Conservation (phyloP, 139 green algal species). For the Picochlorum sp. region DNA sequence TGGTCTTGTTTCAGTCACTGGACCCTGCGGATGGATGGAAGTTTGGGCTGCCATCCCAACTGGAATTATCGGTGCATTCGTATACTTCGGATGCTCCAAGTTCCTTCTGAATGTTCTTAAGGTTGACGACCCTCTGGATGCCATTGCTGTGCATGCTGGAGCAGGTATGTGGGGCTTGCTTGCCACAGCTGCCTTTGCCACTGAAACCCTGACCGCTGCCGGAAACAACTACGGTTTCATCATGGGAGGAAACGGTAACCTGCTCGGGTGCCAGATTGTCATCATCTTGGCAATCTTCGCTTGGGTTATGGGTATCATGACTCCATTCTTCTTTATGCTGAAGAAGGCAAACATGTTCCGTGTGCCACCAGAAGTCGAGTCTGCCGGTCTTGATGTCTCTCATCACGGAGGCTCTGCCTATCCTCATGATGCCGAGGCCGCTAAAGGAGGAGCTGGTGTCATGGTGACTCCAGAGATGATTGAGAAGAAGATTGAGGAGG, state of each 20-base stretch:
- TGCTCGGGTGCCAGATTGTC: conserved; percentile 47
- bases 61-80: conserved; percentile 43
- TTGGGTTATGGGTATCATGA: conserved; percentile 53
- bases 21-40: conserved; percentile 51
- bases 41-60: conserved; percentile 75
- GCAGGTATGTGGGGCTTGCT: conserved; percentile 51
- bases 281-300: conserved; percentile 39
- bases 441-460: background rate
- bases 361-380: conserved; percentile 49
- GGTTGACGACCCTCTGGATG: conserved; percentile 68
- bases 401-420: conserved; percentile 51
- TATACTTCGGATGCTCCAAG: conserved; percentile 36
- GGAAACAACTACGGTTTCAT: conserved; percentile 38
- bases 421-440: conserved; percentile 6
- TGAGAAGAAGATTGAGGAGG: conserved; percentile 29
- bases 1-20: conserved; percentile 71
- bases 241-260: conserved; percentile 37
- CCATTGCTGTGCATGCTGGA: conserved; percentile 65
- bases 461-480: conserved; percentile 19
- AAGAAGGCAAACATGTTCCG: conserved; percentile 51
- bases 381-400: conserved; percentile 49
- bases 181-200: conserved; percentile 43
- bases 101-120: conserved; percentile 26
- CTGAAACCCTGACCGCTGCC: conserved; percentile 34
- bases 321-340: conserved; percentile 59